Evolutionary conservation across 169 alveolate species (phyloP).

Genomic region (Plasmodium reichenowi): DNA sequence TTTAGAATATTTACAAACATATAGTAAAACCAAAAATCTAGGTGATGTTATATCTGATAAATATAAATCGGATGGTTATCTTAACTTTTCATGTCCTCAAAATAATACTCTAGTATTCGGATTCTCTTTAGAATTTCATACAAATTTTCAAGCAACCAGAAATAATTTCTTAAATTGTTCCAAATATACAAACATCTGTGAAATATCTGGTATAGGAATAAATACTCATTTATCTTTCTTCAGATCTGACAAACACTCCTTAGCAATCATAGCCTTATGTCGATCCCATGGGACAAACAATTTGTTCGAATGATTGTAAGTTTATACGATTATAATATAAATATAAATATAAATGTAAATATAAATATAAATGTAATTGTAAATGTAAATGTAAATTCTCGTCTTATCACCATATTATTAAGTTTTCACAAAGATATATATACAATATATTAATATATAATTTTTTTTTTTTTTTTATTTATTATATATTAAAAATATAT

Average conservation of each 20-base stretch:
- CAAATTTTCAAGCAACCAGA: constrained; percentile 58
- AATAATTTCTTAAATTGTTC: constrained; percentile 59
- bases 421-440: neutral
- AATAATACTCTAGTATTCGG: constrained; percentile 68
- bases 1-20: constrained; percentile 71
- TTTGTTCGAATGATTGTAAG: too few relatives aligned
- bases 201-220: constrained; percentile 53
- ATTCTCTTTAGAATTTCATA: constrained; percentile 72
- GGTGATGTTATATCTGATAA: constrained; percentile 32
- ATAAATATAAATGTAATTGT: neutral
- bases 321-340: neutral
- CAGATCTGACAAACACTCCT: constrained; percentile 46
- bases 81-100: constrained; percentile 67
- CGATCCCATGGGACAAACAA: neutral
- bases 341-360: neutral
- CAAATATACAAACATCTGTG: constrained; percentile 24
- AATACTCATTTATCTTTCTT: constrained; percentile 40
- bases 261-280: constrained; percentile 67
- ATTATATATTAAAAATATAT: too few relatives aligned
- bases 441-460: neutral
- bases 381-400: neutral
- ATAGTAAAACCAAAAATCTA: constrained; percentile 55
- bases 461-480: too few relatives aligned
- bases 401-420: neutral
- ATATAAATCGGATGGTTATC: constrained; percentile 37